A percentile compares a stretch with the other conserved stretches of the same genome.
Evolutionary conservation across 1,284 basidiomycete genomes (phyloP).

Genomic region (Tilletia caries): DNA sequence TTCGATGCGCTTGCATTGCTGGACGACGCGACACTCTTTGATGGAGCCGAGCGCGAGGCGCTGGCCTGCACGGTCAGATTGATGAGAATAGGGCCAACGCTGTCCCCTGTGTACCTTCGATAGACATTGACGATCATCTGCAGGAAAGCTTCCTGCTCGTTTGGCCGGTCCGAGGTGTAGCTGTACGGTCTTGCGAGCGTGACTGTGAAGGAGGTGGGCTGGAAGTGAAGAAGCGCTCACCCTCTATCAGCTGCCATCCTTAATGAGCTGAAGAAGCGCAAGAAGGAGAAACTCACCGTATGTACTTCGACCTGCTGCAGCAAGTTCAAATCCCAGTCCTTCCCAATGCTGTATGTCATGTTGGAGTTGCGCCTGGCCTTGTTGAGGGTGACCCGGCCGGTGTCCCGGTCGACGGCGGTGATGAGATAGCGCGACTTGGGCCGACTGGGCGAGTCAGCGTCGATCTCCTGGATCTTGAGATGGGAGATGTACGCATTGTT

Average conservation of each 20-base stretch:
- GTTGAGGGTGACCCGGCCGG: constrained; percentile 57
- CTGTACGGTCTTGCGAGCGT: constrained; percentile 42
- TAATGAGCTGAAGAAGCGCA: background rate
- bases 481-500: constrained; percentile 49
- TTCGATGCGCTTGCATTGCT: background rate
- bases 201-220: constrained; percentile 43
- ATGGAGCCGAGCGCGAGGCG: background rate
- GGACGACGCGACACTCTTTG: background rate
- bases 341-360: constrained; percentile 91
- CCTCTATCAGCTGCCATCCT: background rate
- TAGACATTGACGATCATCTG: constrained; percentile 41
- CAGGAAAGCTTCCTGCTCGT: constrained; percentile 44
- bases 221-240: constrained; percentile 6
- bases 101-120: constrained; percentile 38
- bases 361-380: constrained; percentile 96
- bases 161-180: constrained; percentile 45
- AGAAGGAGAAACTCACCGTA: constrained; percentile 60
- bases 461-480: constrained; percentile 49
- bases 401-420: constrained; percentile 38
- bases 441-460: constrained; percentile 21
- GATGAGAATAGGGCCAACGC: constrained; percentile 20
- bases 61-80: background rate
- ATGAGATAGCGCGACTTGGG: constrained; percentile 49
- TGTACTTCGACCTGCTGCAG: constrained; percentile 74
- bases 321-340: constrained; percentile 86